Percentiles rank a stretch among this genome's conserved stretches.
These are phyloP conservation scores for Ogataea trehaloabstinens DNA, from an alignment of 805 yeast species.

Conservation along the genomic window DNA sequence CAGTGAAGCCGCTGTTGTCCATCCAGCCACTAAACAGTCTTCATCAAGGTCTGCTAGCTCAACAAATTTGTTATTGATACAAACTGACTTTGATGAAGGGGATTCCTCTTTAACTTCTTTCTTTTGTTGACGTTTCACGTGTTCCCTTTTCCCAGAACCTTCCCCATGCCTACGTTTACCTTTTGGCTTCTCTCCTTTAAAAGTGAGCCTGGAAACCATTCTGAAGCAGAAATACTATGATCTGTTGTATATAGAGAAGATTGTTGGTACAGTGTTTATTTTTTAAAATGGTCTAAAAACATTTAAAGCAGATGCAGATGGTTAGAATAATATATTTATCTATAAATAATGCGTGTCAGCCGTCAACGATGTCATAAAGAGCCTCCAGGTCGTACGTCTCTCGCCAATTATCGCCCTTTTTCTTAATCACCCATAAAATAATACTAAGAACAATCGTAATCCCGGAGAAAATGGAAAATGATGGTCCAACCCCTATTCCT, in stretches of 20 bases:
- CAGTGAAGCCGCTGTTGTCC: constrained; percentile 26
- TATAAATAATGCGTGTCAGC: too few relatives aligned
- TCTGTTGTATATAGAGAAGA: too few relatives aligned
- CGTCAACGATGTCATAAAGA: constrained; percentile 51
- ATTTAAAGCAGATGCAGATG: too few relatives aligned
- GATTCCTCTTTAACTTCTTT: neutral
- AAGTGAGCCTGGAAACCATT: constrained; percentile 33
- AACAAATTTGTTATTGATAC: constrained; percentile 22
- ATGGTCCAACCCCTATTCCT: constrained; percentile 57
- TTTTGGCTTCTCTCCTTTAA: constrained; percentile 30
- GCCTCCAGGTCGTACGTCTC: constrained; percentile 57
- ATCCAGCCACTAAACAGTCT: constrained; percentile 24
- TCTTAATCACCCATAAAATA: constrained; percentile 47
- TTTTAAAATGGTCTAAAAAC: too few relatives aligned
- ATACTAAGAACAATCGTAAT: constrained; percentile 44
- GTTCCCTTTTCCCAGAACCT: neutral
- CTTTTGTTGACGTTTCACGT: constrained; percentile 4
- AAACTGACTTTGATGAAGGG: constrained; percentile 13
- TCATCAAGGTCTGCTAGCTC: constrained; percentile 18
- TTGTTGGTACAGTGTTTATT: too few relatives aligned
- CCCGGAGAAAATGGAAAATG: constrained; percentile 66
- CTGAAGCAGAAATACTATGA: too few relatives aligned
- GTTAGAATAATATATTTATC: too few relatives aligned
- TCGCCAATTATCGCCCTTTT: constrained; percentile 59
- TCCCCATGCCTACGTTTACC: constrained; percentile 16